Conservation (phyloP, 306 rosid genomes). For the Fagus sylvatica region DNA sequence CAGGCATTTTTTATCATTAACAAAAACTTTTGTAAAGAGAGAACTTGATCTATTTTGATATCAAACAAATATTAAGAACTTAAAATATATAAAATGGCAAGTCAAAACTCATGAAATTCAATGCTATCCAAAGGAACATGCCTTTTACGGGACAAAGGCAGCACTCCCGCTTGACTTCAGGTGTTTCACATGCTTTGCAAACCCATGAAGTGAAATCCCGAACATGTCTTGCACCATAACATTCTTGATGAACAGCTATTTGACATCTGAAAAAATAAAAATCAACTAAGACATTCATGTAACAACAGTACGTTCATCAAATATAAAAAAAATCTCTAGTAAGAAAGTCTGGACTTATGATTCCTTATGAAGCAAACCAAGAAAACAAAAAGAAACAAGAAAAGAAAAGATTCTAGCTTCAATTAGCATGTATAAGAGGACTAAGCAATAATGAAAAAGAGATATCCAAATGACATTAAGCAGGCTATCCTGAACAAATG, state of each 20-base stretch:
- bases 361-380: background rate
- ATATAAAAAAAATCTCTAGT: slow-evolving; percentile 8
- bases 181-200: slow-evolving; percentile 96
- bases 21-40: too few species aligned
- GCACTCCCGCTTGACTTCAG: slow-evolving; percentile 85
- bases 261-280: slow-evolving; percentile 69
- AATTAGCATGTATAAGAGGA: background rate
- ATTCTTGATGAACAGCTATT: slow-evolving; percentile 99
- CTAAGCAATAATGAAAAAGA: background rate
- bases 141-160: slow-evolving; percentile 99
- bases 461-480: background rate
- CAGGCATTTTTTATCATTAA: background rate
- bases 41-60: slow-evolving; percentile 1
- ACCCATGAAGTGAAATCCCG: slow-evolving; percentile 95
- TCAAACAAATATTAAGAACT: slow-evolving; percentile 10
- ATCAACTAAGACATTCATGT: background rate
- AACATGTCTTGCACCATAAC: slow-evolving; percentile 97
- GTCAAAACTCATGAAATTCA: slow-evolving; percentile 9
- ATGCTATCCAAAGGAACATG: slow-evolving; percentile 28
- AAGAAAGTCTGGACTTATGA: slow-evolving; percentile 15
- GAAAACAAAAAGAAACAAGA: background rate
- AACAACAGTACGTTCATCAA: slow-evolving; percentile 5
- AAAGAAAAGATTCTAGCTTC: background rate
- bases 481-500: background rate
- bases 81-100: slow-evolving; percentile 8